Percentiles rank a stretch among this genome's conserved stretches.
phyloP scores from a whole-genome alignment of 2,329 filamentous ascomycete genomes.

The Fusarium ambrosium region DNA sequence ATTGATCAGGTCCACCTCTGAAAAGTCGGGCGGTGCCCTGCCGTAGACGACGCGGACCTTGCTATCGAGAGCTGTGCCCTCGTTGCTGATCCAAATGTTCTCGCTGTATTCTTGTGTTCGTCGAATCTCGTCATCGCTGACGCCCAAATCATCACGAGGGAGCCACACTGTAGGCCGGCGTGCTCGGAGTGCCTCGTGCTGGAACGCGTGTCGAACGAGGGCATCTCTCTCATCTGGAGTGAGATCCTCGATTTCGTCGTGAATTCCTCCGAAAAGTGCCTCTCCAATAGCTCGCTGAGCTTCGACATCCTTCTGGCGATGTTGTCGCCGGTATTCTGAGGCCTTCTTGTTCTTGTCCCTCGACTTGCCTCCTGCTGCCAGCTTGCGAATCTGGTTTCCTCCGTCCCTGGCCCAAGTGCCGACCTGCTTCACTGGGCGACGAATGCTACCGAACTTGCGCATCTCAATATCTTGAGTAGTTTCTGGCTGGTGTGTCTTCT shows the following conservation, averaged over 20 bases:
- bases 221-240: conserved; percentile 90
- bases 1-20: conserved; percentile 87
- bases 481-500: conserved; percentile 45
- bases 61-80: conserved; percentile 88
- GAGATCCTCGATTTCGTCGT: conserved; percentile 95
- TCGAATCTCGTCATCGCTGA: conserved; percentile 91
- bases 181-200: conserved; percentile 88
- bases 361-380: conserved; percentile 50
- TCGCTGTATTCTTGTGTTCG: conserved; percentile 82
- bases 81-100: conserved; percentile 92
- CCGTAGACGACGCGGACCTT: conserved; percentile 87
- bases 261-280: conserved; percentile 86
- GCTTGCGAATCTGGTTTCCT: conserved; percentile 62
- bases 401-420: conserved; percentile 57
- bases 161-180: conserved; percentile 93
- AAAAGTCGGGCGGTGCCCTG: conserved; percentile 89
- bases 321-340: conserved; percentile 62
- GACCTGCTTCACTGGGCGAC: conserved; percentile 62
- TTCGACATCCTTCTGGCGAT: conserved; percentile 74
- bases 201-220: conserved; percentile 88
- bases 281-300: conserved; percentile 80
- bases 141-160: conserved; percentile 87
- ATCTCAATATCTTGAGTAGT: conserved; percentile 57
- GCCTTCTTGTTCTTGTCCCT: conserved; percentile 53
- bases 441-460: conserved; percentile 55